Evolutionary conservation across 2,329 filamentous ascomycete genomes (phyloP).

Genomic region (Ophiostoma tasmaniense): DNA sequence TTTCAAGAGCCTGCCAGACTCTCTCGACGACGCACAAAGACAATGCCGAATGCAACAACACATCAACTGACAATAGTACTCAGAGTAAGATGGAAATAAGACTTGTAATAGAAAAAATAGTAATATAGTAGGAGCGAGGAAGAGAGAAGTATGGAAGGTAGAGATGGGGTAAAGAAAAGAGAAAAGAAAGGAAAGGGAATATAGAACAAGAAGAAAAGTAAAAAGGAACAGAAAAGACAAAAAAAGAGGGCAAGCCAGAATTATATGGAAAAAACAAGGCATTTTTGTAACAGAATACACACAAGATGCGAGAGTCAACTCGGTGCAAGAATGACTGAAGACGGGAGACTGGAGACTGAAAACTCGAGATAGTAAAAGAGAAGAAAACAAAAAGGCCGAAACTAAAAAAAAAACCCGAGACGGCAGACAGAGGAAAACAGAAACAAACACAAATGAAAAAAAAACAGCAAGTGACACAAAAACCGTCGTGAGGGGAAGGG

Average conservation of each 20-base stretch:
- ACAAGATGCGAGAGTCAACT: conserved; percentile 1
- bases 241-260: conserved; percentile 1
- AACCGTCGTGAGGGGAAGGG: background rate
- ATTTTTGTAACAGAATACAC: conserved; percentile 4
- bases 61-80: background rate
- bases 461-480: background rate
- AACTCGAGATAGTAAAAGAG: background rate
- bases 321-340: background rate
- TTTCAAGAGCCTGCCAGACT: background rate
- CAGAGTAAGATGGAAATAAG: background rate
- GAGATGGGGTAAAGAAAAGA: background rate
- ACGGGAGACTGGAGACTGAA: conserved; percentile 9
- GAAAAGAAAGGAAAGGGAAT: conserved; percentile 12
- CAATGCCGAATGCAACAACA: too few species aligned
- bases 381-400: background rate
- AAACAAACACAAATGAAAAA: background rate
- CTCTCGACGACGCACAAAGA: background rate
- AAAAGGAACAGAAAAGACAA: background rate
- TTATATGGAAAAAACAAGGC: conserved; percentile 5
- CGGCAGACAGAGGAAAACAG: background rate
- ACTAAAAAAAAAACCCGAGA: background rate
- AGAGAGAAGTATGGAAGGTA: background rate
- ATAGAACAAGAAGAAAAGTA: conserved; percentile 12
- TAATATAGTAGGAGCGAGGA: background rate
- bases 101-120: background rate